Evolutionary conservation across 2,329 filamentous ascomycete genomes (phyloP).

Genomic region (Gnomoniopsis smithogilvyi): DNA sequence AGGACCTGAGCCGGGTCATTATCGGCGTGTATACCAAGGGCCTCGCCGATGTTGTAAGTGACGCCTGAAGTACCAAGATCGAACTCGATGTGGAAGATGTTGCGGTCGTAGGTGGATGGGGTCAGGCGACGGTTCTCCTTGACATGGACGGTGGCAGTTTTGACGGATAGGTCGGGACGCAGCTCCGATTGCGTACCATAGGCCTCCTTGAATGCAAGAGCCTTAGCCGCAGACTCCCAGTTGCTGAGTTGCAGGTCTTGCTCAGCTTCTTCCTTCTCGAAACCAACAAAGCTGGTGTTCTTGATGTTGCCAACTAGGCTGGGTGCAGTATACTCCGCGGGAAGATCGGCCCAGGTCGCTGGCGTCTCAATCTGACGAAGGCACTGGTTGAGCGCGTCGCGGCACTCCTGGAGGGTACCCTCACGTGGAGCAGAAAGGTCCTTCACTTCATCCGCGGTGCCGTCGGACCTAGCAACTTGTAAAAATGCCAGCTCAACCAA

Average conservation of each 20-base stretch:
- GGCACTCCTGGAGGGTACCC: conserved; percentile 48
- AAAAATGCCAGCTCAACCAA: conserved; percentile 82
- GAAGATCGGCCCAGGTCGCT: conserved; percentile 72
- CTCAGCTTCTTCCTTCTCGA: conserved; percentile 73
- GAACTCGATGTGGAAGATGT: conserved; percentile 99
- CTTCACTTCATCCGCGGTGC: conserved; percentile 62
- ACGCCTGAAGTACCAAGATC: conserved; percentile 88
- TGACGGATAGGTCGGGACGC: conserved; percentile 80
- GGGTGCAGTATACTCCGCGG: conserved; percentile 52
- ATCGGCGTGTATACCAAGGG: conserved; percentile 92
- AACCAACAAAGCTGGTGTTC: conserved; percentile 77
- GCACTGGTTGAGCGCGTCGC: conserved; percentile 66
- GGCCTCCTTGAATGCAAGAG: conserved; percentile 89
- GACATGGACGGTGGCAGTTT: conserved; percentile 84
- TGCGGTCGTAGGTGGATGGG: conserved; percentile 84
- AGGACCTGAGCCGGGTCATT: conserved; percentile 78
- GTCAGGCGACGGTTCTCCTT: conserved; percentile 95
- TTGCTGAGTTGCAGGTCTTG: conserved; percentile 62
- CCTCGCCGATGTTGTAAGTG: conserved; percentile 95
- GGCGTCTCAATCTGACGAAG: conserved; percentile 74
- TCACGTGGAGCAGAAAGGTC: conserved; percentile 56
- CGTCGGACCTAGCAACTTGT: conserved; percentile 67
- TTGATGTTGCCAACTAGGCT: conserved; percentile 63
- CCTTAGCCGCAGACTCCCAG: conserved; percentile 85
- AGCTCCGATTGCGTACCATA: conserved; percentile 72